Percentiles rank a stretch among this genome's conserved stretches.
phyloP scores from a whole-genome alignment of 2,329 filamentous ascomycete genomes.

The Arthrocladium fulminans region DNA sequence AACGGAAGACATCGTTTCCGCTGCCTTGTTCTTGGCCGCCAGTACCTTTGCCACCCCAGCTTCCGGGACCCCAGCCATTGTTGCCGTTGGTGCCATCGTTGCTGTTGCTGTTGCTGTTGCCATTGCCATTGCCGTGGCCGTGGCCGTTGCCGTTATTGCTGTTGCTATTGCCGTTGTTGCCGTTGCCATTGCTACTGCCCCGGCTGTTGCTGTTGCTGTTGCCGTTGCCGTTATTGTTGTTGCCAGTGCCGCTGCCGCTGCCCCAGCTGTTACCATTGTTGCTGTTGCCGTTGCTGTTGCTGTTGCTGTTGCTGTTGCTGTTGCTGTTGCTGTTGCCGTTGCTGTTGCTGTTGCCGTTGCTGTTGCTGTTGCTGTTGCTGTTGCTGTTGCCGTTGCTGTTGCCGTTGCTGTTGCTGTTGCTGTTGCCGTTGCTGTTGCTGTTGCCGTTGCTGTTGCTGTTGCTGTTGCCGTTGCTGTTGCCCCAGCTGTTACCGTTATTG shows the following conservation, averaged over 20 bases:
- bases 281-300: slow-evolving; percentile 16
- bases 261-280: slow-evolving; percentile 8
- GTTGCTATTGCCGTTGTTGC: neutral
- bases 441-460: slow-evolving; percentile 6
- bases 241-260: neutral
- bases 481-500: slow-evolving; percentile 17
- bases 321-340: slow-evolving; percentile 1
- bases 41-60: slow-evolving; percentile 12
- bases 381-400: slow-evolving; percentile 5
- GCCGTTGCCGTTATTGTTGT: slow-evolving; percentile 10
- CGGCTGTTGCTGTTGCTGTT: slow-evolving; percentile 19
- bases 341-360: slow-evolving; percentile 6
- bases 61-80: slow-evolving; percentile 19
- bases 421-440: slow-evolving; percentile 9
- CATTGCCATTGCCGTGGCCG: neutral
- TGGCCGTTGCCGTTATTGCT: neutral
- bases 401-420: neutral
- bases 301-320: slow-evolving; percentile 11
- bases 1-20: slow-evolving; percentile 5
- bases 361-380: slow-evolving; percentile 7
- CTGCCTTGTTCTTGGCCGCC: neutral
- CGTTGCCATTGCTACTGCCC: slow-evolving; percentile 9
- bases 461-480: slow-evolving; percentile 1
- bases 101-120: neutral
- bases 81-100: slow-evolving; percentile 13